Percentiles rank a stretch among this genome's conserved stretches.
Conservation (phyloP, 2,329 filamentous ascomycete species). For the Colletotrichum trifolii region DNA sequence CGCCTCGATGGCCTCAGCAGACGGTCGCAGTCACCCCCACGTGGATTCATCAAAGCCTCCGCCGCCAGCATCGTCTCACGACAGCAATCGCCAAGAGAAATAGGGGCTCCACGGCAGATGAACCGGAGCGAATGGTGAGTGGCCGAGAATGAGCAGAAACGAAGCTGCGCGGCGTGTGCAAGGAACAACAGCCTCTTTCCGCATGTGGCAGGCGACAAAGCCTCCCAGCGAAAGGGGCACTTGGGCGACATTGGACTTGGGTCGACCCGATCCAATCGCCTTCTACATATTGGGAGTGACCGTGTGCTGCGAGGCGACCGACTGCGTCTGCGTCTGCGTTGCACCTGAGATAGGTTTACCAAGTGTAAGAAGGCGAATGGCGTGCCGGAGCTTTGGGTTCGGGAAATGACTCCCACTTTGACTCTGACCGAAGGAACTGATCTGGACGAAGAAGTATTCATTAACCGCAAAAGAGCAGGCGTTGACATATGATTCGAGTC, state of each 20-base stretch:
- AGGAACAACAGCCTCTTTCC: conserved; percentile 5
- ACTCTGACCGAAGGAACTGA: neutral
- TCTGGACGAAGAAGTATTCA: neutral
- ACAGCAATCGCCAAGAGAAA: neutral
- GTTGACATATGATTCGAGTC: neutral
- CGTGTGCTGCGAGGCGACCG: neutral
- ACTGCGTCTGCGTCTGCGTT: too few relatives aligned
- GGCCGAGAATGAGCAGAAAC: neutral
- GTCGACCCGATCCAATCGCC: too few relatives aligned
- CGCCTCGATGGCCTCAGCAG: neutral
- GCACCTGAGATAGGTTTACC: too few relatives aligned
- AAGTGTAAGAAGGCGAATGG: too few relatives aligned
- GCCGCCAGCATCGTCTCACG: neutral
- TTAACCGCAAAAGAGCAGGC: too few relatives aligned
- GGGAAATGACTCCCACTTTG: too few relatives aligned
- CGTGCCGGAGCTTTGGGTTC: too few relatives aligned
- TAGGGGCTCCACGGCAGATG: neutral
- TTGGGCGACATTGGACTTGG: too few relatives aligned
- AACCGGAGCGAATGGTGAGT: neutral
- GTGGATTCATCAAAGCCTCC: neutral
- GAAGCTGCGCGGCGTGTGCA: neutral
- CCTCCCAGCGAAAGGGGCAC: neutral
- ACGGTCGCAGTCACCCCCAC: neutral
- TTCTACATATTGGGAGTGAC: too few relatives aligned
- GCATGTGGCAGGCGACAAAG: conserved; percentile 17